Conservation (phyloP, 805 yeast genomes). For the Metschnikowia gruessii region DNA sequence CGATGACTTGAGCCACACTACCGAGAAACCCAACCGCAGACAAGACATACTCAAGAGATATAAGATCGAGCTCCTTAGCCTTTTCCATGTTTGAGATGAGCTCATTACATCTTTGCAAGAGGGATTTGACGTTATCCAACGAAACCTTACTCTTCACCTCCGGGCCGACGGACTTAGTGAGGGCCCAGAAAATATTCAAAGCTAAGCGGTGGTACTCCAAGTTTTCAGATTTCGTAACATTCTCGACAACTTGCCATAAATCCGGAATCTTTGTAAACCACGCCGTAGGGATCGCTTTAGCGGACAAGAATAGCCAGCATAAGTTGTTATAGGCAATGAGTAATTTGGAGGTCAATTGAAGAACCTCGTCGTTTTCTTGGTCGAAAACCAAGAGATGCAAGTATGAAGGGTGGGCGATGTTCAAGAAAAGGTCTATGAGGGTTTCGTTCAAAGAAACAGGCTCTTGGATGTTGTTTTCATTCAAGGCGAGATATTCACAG, state of each 20-base stretch:
- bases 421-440: constrained; percentile 22
- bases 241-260: constrained; percentile 31
- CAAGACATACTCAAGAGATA: constrained; percentile 36
- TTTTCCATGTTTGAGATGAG: constrained; percentile 16
- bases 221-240: constrained; percentile 16
- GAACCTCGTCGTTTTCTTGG: constrained; percentile 23
- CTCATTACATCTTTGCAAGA: constrained; percentile 23
- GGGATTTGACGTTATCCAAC: constrained; percentile 25
- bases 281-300: constrained; percentile 30
- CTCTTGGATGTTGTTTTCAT: constrained; percentile 23
- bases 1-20: constrained; percentile 45
- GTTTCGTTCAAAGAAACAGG: constrained; percentile 24
- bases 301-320: constrained; percentile 51
- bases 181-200: constrained; percentile 38
- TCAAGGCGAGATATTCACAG: constrained; percentile 52
- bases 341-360: constrained; percentile 50
- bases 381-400: constrained; percentile 39
- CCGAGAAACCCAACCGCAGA: constrained; percentile 54
- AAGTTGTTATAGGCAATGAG: constrained; percentile 71
- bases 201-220: constrained; percentile 30
- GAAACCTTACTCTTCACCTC: constrained; percentile 28
- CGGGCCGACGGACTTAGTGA: constrained; percentile 36
- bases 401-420: constrained; percentile 29
- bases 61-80: constrained; percentile 19
- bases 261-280: constrained; percentile 36